Evolutionary conservation across 2,329 filamentous ascomycete genomes (phyloP).

Genomic region (Dactylellina haptotyla): DNA sequence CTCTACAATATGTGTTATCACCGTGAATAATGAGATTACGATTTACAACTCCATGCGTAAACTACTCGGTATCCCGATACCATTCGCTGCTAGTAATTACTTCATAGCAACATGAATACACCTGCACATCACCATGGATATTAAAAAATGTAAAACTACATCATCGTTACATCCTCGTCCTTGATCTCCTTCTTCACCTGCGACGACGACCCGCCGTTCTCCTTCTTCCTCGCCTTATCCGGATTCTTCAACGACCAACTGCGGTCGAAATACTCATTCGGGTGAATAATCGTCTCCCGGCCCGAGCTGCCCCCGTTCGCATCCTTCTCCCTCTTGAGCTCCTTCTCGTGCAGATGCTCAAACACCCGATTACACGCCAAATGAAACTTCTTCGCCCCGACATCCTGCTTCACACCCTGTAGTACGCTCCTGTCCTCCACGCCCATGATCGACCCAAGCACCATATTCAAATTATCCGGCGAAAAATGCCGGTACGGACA

Average conservation of each 20-base stretch:
- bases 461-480: constrained; percentile 78
- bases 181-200: constrained; percentile 20
- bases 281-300: constrained; percentile 89
- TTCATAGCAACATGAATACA: no score
- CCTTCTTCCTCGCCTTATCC: constrained; percentile 61
- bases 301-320: constrained; percentile 80
- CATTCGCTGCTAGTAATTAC: not conserved
- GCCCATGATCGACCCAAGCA: constrained; percentile 79
- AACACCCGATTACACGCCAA: constrained; percentile 98
- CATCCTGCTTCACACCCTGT: constrained; percentile 85
- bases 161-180: constrained; percentile 43
- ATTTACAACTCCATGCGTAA: no score
- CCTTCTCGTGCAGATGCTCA: constrained; percentile 81
- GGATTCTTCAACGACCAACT: constrained; percentile 89
- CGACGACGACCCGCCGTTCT: not conserved
- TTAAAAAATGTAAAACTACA: not conserved
- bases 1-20: not conserved
- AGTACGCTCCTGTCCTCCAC: constrained; percentile 81
- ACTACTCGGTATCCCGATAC: not conserved
- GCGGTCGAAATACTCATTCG: constrained; percentile 97
- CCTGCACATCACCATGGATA: not conserved
- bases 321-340: constrained; percentile 80
- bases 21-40: no score
- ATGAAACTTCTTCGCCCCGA: constrained; percentile 86
- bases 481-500: constrained; percentile 95